Base-by-base conservation (phyloP, 2,329 filamentous ascomycete species). In the Thermothelomyces thermophilus region DNA sequence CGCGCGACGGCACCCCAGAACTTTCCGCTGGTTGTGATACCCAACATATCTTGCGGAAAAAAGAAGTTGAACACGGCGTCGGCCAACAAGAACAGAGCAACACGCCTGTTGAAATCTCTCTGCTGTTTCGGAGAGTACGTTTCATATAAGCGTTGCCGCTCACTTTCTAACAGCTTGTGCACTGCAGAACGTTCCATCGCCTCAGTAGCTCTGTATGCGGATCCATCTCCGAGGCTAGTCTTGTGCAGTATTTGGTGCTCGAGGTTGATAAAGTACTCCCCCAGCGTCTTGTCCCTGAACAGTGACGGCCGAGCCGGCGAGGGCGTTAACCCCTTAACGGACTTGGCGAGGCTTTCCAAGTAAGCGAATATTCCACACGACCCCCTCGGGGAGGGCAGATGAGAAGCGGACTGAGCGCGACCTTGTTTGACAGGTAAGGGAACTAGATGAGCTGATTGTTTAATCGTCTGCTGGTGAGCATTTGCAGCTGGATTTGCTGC, bases 61-160 rank as follows among this genome's bases (percentile, higher is more conserved):
- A 74, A 76, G 33, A 74, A 68, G 7, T 60, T 59, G 52, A 72
- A 73, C 1, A 73, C 30, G 2, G 60, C 52, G 31, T 73, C 67
- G 1, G 67, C 66, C 26, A 63, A 64, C 50, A 73, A 73, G 48
- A 71, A 68, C 1, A 74, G 56, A 28, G 70, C 69, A 8, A 71
- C 55, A 2, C 61, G 61, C 9, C 61, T 60, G 20, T 70, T 65
- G 20, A 69, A 46, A 64, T 44, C 54, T 1, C 17, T 8, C 7
- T 34, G 28, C 5, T 22, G 10, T 8, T 20, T 9, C 30, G n/a
- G 11, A 8, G 11, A 3, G 33, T 16, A 3, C 33, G 7, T 11
- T 10, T 14, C 13, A 16, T 35, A n/a, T 5, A 2, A 35, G 8
- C 8, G 3, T 35, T 11, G 41, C 13, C 11, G 13, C 9, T 43